Evolutionary conservation across 331 rosid genomes (phyloP).

Genomic region (Rosa hybrid): DNA sequence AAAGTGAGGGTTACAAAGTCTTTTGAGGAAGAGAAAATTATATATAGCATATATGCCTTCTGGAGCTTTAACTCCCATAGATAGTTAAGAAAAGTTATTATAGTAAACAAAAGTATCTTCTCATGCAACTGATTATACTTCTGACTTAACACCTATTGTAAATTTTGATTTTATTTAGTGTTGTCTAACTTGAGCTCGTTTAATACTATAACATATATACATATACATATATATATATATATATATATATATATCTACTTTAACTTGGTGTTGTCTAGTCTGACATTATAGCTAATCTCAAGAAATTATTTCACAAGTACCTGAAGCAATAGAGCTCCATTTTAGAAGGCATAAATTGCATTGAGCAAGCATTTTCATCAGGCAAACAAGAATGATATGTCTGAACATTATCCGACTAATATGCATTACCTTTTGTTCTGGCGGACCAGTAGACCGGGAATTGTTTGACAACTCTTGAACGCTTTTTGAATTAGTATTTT

Average conservation of each 20-base stretch:
- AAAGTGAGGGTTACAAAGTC: not conserved
- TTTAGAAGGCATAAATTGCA: not conserved
- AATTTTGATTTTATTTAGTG: too few relatives aligned
- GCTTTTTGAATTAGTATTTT: slow-evolving; percentile 36
- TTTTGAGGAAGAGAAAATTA: not conserved
- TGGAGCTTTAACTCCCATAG: not conserved
- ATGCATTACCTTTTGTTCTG: slow-evolving; percentile 74
- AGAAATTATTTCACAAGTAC: not conserved
- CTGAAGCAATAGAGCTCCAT: not conserved
- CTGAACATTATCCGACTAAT: not conserved
- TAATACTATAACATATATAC: not conserved
- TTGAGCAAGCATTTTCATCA: not conserved
- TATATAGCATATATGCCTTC: not conserved
- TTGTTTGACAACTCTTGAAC: slow-evolving; percentile 50
- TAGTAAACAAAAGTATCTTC: not conserved
- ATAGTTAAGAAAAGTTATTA: not conserved
- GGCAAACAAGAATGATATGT: not conserved
- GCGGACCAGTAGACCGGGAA: slow-evolving; percentile 58
- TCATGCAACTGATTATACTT: too few relatives aligned
- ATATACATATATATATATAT: too few relatives aligned
- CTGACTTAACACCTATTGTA: not conserved
- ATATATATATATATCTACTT: not conserved
- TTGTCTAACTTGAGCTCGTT: not conserved
- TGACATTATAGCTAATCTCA: not conserved
- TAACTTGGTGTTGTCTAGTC: not conserved